phyloP scores from a whole-genome alignment of 2,329 filamentous ascomycete genomes.

The Penicillium carneum region DNA sequence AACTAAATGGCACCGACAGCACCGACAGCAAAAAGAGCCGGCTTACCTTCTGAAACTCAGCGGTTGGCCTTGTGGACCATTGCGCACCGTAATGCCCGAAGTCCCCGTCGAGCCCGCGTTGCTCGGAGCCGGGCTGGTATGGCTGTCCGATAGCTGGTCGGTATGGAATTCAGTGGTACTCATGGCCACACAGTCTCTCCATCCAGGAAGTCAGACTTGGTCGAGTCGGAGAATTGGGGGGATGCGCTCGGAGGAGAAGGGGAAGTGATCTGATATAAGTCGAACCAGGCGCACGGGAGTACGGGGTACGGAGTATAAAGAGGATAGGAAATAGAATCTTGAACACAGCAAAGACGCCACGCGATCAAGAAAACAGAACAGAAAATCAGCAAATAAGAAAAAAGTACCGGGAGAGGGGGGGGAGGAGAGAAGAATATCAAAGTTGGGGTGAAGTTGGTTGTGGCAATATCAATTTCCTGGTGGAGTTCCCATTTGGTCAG shows the following conservation, averaged over 20 bases:
- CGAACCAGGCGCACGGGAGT: background rate
- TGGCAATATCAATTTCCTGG: constrained; percentile 26
- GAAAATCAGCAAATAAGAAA: constrained; percentile 22
- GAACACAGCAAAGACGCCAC: constrained; percentile 20
- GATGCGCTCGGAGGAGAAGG: constrained; percentile 5
- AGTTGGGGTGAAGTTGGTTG: constrained; percentile 19
- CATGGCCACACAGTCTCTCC: constrained; percentile 45
- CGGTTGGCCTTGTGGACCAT: constrained; percentile 50
- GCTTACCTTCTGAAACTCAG: constrained; percentile 68
- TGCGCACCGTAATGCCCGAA: constrained; percentile 46
- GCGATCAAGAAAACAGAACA: constrained; percentile 20
- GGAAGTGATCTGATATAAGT: constrained; percentile 15
- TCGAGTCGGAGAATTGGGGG: constrained; percentile 10
- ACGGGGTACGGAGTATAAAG: constrained; percentile 8
- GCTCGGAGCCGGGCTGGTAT: constrained; percentile 44
- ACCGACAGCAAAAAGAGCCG: constrained; percentile 2
- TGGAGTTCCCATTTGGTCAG: constrained; percentile 23
- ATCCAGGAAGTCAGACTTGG: constrained; percentile 30
- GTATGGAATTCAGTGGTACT: constrained; percentile 43
- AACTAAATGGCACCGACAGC: background rate
- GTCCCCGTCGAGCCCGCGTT: constrained; percentile 47
- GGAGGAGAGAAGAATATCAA: constrained; percentile 20
- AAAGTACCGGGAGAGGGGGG: constrained; percentile 27
- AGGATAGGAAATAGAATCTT: constrained; percentile 8
- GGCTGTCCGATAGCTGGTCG: constrained; percentile 35